Evolutionary conservation across 208 protist genomes (phyloP).

Genomic region (Eutreptiella sp.): DNA sequence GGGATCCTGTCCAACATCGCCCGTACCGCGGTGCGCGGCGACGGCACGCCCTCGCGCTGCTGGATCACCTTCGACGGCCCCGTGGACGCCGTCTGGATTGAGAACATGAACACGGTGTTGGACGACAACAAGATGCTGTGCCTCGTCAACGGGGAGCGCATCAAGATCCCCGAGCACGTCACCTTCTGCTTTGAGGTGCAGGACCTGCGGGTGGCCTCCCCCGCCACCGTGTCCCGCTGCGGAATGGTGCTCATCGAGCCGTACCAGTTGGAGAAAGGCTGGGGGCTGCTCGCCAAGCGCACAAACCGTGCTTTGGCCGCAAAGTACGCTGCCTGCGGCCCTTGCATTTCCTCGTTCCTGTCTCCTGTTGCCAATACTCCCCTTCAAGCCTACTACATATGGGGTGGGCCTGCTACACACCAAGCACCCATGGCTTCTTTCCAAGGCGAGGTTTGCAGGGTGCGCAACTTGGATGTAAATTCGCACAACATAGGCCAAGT

Average conservation of each 20-base stretch:
- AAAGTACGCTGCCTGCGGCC: not conserved
- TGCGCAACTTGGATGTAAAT: too few species aligned
- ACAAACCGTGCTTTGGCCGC: not conserved
- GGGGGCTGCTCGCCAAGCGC: constrained; percentile 5
- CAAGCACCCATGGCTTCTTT: too few species aligned
- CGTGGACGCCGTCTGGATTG: constrained; percentile 82
- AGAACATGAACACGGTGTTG: constrained; percentile 81
- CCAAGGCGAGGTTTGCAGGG: too few species aligned
- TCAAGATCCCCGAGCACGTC: constrained; percentile 49
- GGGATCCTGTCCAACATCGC: constrained; percentile 55
- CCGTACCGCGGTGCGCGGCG: constrained; percentile 32
- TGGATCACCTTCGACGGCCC: constrained; percentile 79
- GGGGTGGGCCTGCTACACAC: not conserved
- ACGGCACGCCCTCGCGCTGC: constrained; percentile 13
- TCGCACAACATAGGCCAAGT: too few species aligned
- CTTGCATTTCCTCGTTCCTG: not conserved
- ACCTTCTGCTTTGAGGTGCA: constrained; percentile 78
- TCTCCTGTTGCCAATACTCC: constrained; percentile 5
- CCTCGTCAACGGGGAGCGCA: constrained; percentile 63
- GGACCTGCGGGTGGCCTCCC: constrained; percentile 67
- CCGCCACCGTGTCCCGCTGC: constrained; percentile 79
- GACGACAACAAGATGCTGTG: constrained; percentile 82
- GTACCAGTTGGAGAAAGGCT: constrained; percentile 34
- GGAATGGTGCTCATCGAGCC: constrained; percentile 77
- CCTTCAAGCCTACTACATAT: not conserved